phyloP scores from a whole-genome alignment of 1,139 yeast species.

The Hemisphaericaspora xylanilytica region DNA sequence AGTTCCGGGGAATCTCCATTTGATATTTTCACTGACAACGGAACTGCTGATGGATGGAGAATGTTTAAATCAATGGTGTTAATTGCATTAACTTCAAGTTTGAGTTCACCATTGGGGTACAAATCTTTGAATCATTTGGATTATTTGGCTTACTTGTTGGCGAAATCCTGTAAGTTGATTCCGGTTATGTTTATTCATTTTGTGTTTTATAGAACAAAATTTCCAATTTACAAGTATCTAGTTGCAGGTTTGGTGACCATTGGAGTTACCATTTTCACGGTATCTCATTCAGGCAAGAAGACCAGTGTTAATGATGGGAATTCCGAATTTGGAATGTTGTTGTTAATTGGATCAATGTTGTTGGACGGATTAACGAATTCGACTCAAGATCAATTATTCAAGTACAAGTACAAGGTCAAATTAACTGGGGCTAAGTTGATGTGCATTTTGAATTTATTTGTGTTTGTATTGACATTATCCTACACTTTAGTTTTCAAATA shows the following conservation, averaged over 20 bases:
- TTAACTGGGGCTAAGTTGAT: slow-evolving; percentile 77
- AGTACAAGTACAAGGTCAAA: slow-evolving; percentile 23
- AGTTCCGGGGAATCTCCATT: slow-evolving; percentile 30
- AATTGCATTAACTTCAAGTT: slow-evolving; percentile 74
- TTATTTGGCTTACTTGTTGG: slow-evolving; percentile 77
- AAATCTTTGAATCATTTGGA: slow-evolving; percentile 79
- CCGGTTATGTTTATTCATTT: slow-evolving; percentile 89
- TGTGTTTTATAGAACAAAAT: slow-evolving; percentile 65
- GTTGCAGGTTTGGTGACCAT: slow-evolving; percentile 74
- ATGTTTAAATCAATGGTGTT: slow-evolving; percentile 47
- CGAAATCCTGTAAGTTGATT: slow-evolving; percentile 88
- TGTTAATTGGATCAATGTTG: slow-evolving; percentile 62
- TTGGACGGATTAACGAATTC: slow-evolving; percentile 92
- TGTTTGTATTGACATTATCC: slow-evolving; percentile 36
- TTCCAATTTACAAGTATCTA: slow-evolving; percentile 71
- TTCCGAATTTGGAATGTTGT: slow-evolving; percentile 53
- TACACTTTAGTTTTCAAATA: slow-evolving; percentile 45
- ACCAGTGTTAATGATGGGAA: slow-evolving; percentile 38
- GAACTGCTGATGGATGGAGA: slow-evolving; percentile 16
- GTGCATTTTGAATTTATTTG: slow-evolving; percentile 72
- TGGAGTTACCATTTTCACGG: slow-evolving; percentile 81
- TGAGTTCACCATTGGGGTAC: slow-evolving; percentile 80
- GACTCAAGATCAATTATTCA: slow-evolving; percentile 84
- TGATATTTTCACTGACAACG: slow-evolving; percentile 27
- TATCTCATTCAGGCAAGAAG: slow-evolving; percentile 30